These are phyloP conservation scores for Penicillium sclerotigenum DNA, from an alignment of 2,329 filamentous ascomycete species.

Conservation along the genomic window DNA sequence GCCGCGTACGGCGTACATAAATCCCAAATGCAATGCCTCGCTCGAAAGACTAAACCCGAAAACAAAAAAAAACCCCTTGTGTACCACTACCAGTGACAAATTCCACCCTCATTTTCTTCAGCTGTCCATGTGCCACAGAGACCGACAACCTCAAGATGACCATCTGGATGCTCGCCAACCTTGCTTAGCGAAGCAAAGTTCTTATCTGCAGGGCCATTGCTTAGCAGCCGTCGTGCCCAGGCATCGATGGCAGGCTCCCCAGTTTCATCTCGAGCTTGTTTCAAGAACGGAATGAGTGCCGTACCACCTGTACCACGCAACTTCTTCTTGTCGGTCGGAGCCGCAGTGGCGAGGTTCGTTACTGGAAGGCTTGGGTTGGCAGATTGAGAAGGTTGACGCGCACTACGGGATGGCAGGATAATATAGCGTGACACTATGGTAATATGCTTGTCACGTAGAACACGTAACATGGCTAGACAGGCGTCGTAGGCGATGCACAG, in stretches of 20 bases:
- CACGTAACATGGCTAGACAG: constrained; percentile 73
- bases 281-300: constrained; percentile 88
- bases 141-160: constrained; percentile 61
- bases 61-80: not conserved
- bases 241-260: constrained; percentile 79
- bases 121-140: constrained; percentile 86
- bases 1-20: not conserved
- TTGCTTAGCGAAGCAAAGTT: constrained; percentile 49
- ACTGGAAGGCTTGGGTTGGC: constrained; percentile 46
- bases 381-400: constrained; percentile 60
- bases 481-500: constrained; percentile 84
- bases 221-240: constrained; percentile 59
- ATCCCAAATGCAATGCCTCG: constrained; percentile 16
- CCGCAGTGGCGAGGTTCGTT: constrained; percentile 56
- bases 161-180: constrained; percentile 52
- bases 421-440: constrained; percentile 96
- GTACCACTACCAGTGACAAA: constrained; percentile 51
- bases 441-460: constrained; percentile 89
- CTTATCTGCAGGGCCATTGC: constrained; percentile 45
- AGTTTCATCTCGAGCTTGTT: constrained; percentile 94
- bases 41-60: constrained; percentile 8
- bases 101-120: constrained; percentile 70
- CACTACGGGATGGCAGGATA: constrained; percentile 78
- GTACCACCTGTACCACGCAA: constrained; percentile 91
- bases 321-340: constrained; percentile 50